Evolutionary conservation across 345 rosid species (phyloP).

Genomic region (Viola odorata): DNA sequence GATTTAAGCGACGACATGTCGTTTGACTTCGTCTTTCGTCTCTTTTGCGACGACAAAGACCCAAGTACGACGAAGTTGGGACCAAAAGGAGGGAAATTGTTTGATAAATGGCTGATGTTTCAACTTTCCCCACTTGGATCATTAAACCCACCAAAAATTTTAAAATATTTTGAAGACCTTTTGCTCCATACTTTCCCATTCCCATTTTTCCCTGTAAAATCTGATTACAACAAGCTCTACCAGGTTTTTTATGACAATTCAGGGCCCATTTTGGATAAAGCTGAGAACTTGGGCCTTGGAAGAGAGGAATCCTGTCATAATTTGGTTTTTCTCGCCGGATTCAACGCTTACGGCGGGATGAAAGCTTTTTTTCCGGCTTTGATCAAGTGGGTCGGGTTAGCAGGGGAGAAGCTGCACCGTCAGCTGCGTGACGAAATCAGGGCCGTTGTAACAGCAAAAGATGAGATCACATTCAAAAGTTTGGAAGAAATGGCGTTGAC

Average conservation of each 20-base stretch:
- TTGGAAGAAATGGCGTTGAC: conserved; percentile 40
- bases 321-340: conserved; percentile 31
- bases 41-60: conserved; percentile 16
- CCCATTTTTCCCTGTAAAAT: conserved; percentile 24
- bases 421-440: conserved; percentile 36
- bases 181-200: conserved; percentile 25
- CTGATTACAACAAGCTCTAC: conserved; percentile 29
- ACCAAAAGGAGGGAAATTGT: conserved; percentile 13
- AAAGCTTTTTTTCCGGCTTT: conserved; percentile 26
- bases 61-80: conserved; percentile 25
- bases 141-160: conserved; percentile 17
- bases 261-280: conserved; percentile 21
- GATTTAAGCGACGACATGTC: conserved; percentile 9
- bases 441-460: conserved; percentile 18
- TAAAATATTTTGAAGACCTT: conserved; percentile 19
- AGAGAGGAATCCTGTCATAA: conserved; percentile 48
- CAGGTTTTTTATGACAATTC: conserved; percentile 20
- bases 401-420: conserved; percentile 32
- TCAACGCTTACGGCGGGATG: conserved; percentile 40
- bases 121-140: conserved; percentile 27
- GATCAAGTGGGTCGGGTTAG: conserved; percentile 39
- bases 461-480: conserved; percentile 25
- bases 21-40: conserved; percentile 18
- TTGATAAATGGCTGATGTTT: conserved; percentile 16
- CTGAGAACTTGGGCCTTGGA: conserved; percentile 25